Evolutionary conservation across 257 asterid species (phyloP).

Genomic region (Solanum gandarillasii): DNA sequence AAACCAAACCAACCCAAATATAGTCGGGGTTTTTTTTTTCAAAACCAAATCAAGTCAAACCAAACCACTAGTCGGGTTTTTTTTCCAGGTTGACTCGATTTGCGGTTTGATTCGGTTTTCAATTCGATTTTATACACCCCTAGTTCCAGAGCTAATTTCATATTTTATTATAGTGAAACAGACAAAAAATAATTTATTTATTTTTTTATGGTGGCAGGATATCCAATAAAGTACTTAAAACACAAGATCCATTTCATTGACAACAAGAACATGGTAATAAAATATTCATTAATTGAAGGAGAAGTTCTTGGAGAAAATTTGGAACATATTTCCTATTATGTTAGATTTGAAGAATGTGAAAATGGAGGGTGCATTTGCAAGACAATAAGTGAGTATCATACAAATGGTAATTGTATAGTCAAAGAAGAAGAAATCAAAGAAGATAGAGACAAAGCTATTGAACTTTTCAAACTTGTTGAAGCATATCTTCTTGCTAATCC

Average conservation of each 20-base stretch:
- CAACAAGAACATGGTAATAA: slow-evolving; percentile 9
- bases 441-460: slow-evolving; percentile 19
- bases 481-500: slow-evolving; percentile 21
- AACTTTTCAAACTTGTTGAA: slow-evolving; percentile 27
- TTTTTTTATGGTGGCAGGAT: neutral
- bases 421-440: slow-evolving; percentile 24
- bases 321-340: slow-evolving; percentile 20
- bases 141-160: too few species aligned
- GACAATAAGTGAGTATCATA: slow-evolving; percentile 14
- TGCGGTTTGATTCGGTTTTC: too few species aligned
- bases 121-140: too few species aligned
- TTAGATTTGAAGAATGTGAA: slow-evolving; percentile 14
- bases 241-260: slow-evolving; percentile 23
- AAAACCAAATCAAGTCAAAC: too few species aligned
- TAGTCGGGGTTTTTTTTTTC: too few species aligned
- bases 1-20: too few species aligned
- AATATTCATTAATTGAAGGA: slow-evolving; percentile 27
- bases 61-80: too few species aligned
- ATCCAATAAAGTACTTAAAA: slow-evolving; percentile 20
- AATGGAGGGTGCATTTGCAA: slow-evolving; percentile 26
- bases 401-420: slow-evolving; percentile 19
- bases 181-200: too few species aligned
- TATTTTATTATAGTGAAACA: too few species aligned
- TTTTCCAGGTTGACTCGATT: too few species aligned
- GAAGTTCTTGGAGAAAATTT: slow-evolving; percentile 14